A percentile compares a stretch with the other conserved stretches of the same genome.
Evolutionary conservation across 2,329 filamentous ascomycete species (phyloP).

Genomic region (Paracorniculantispora psalliotae): DNA sequence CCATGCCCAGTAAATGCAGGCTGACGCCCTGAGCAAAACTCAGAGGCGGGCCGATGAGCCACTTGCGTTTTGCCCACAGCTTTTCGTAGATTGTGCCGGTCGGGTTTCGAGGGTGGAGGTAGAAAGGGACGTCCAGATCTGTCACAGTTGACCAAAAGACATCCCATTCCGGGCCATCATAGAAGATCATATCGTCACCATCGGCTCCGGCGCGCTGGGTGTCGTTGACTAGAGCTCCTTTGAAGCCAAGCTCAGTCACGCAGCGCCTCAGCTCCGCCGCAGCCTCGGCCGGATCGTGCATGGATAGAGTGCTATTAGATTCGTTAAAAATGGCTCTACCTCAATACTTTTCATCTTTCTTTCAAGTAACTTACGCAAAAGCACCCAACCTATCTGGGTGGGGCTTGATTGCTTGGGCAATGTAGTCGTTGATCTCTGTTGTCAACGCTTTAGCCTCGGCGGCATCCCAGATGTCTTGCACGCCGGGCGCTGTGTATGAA

Average conservation of each 20-base stretch:
- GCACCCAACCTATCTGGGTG: slow-evolving; percentile 40
- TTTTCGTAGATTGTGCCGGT: slow-evolving; percentile 52
- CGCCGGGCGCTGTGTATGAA: slow-evolving; percentile 44
- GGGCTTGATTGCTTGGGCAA: slow-evolving; percentile 32
- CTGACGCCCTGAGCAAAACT: slow-evolving; percentile 55
- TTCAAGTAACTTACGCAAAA: slow-evolving; percentile 36
- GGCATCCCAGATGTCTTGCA: slow-evolving; percentile 41
- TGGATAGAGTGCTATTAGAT: slow-evolving; percentile 36
- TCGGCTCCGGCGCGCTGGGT: slow-evolving; percentile 53
- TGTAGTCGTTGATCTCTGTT: slow-evolving; percentile 38
- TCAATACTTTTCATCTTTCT: no score
- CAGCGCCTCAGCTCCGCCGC: slow-evolving; percentile 47
- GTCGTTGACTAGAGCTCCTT: slow-evolving; percentile 58
- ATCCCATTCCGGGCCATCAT: slow-evolving; percentile 57
- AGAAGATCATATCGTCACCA: slow-evolving; percentile 59
- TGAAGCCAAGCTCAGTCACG: slow-evolving; percentile 55
- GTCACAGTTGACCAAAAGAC: slow-evolving; percentile 55
- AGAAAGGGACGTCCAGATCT: slow-evolving; percentile 59
- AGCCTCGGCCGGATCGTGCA: slow-evolving; percentile 49
- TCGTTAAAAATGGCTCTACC: neutral
- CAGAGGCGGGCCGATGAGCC: slow-evolving; percentile 55
- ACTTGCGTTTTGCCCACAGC: slow-evolving; percentile 54
- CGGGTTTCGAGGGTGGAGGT: slow-evolving; percentile 57
- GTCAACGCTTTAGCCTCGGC: slow-evolving; percentile 37
- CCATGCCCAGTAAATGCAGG: slow-evolving; percentile 50